A percentile compares a stretch with the other conserved stretches of the same genome.
These are phyloP conservation scores for Hordeum pubiflorum DNA, from an alignment of 202 grass and related monocot species.

Conservation along the genomic window DNA sequence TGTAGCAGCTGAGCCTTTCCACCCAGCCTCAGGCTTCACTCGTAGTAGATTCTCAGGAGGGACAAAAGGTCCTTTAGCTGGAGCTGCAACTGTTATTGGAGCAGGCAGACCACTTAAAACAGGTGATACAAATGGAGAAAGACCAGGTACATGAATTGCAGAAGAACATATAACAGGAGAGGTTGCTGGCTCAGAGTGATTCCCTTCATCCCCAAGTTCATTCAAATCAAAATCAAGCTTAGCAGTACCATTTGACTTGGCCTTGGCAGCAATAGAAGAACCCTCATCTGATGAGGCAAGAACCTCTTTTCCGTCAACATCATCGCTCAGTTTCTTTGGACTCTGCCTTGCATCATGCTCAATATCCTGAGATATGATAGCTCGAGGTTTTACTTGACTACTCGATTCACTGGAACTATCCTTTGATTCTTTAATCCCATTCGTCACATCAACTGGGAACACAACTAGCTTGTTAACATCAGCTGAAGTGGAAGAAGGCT, in stretches of 20 bases:
- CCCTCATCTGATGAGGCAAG: slow-evolving; percentile 34
- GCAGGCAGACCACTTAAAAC: slow-evolving; percentile 40
- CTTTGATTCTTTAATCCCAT: slow-evolving; percentile 33
- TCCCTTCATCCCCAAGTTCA: slow-evolving; percentile 58
- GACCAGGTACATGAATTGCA: slow-evolving; percentile 21
- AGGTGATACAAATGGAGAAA: slow-evolving; percentile 42
- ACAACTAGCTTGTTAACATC: slow-evolving; percentile 19
- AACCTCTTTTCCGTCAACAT: slow-evolving; percentile 28
- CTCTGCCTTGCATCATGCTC: slow-evolving; percentile 16
- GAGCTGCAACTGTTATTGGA: slow-evolving; percentile 66
- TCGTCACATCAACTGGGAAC: slow-evolving; percentile 15
- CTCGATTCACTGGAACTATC: slow-evolving; percentile 40
- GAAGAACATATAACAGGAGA: slow-evolving; percentile 41
- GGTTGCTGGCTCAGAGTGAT: slow-evolving; percentile 43
- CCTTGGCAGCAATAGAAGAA: slow-evolving; percentile 29
- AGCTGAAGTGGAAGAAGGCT: slow-evolving; percentile 6
- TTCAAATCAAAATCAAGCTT: slow-evolving; percentile 91
- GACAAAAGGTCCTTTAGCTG: slow-evolving; percentile 84
- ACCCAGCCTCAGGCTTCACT: slow-evolving; percentile 66
- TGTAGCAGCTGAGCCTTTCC: slow-evolving; percentile 95
- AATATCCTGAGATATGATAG: slow-evolving; percentile 21
- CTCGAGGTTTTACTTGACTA: slow-evolving; percentile 24
- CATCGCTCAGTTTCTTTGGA: slow-evolving; percentile 33
- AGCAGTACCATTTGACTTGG: slow-evolving; percentile 32
- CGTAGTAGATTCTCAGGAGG: slow-evolving; percentile 70